These are phyloP conservation scores for Cryptococcus floricola DNA, from an alignment of 1,284 basidiomycete genomes.

Conservation along the genomic window DNA sequence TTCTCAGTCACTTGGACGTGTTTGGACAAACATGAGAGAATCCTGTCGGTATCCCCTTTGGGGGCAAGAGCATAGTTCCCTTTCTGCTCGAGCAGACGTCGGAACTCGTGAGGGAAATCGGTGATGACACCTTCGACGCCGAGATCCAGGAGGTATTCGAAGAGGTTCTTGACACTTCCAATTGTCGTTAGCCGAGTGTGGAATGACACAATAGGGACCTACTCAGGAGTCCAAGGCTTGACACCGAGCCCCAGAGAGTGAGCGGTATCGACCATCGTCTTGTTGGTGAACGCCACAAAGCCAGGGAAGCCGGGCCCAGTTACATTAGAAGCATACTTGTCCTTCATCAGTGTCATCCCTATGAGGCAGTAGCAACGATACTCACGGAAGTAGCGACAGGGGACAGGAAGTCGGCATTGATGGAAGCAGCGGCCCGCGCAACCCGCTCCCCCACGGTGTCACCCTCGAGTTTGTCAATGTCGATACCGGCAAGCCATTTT, in stretches of 20 bases:
- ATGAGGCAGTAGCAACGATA: not conserved
- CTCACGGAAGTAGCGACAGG: conserved; percentile 53
- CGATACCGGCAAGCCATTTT: conserved; percentile 36
- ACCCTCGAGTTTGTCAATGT: conserved; percentile 32
- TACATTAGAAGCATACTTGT: conserved; percentile 37
- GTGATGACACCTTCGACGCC: conserved; percentile 59
- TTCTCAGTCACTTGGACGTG: conserved; percentile 20
- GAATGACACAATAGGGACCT: conserved; percentile 1
- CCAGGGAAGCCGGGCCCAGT: conserved; percentile 53
- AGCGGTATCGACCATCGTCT: conserved; percentile 63
- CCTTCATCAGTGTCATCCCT: not conserved
- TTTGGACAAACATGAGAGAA: conserved; percentile 28
- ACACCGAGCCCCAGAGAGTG: conserved; percentile 62
- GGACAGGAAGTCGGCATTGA: conserved; percentile 65
- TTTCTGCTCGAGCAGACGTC: conserved; percentile 20
- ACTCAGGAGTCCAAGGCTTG: conserved; percentile 67
- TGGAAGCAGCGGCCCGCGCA: conserved; percentile 61
- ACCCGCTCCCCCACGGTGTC: conserved; percentile 29
- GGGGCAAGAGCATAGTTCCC: conserved; percentile 24
- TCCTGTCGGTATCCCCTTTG: conserved; percentile 14
- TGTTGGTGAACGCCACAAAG: conserved; percentile 61
- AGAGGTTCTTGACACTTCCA: conserved; percentile 53
- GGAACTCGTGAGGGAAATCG: conserved; percentile 32
- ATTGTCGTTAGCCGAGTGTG: conserved; percentile 49
- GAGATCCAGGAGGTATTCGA: conserved; percentile 58